Percentiles rank a stretch among this genome's conserved stretches.
Evolutionary conservation across 306 rosid species (phyloP).

Genomic region (Cyamopsis tetragonoloba): DNA sequence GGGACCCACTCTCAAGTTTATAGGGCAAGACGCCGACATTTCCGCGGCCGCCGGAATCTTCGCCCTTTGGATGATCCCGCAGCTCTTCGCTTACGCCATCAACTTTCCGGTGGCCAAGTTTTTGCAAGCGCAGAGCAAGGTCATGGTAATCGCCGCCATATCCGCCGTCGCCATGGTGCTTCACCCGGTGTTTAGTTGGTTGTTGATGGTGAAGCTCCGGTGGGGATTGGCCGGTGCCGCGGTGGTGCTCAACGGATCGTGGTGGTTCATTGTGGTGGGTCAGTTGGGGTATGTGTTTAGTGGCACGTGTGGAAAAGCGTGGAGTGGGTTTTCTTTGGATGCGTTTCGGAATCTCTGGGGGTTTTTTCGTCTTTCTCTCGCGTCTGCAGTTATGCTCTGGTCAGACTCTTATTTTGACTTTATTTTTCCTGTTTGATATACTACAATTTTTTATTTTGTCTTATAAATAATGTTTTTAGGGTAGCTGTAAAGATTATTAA

Average conservation of each 20-base stretch:
- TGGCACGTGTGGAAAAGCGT: neutral
- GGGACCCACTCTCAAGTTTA: conserved; percentile 27
- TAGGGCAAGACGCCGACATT: conserved; percentile 58
- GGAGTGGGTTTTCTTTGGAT: conserved; percentile 17
- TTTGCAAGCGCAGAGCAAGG: conserved; percentile 82
- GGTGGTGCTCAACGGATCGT: conserved; percentile 50
- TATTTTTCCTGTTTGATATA: no score
- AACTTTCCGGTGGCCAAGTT: conserved; percentile 74
- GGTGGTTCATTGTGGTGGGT: conserved; percentile 60
- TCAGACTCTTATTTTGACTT: neutral
- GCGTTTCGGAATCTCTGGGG: conserved; percentile 25
- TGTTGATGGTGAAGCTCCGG: conserved; percentile 45
- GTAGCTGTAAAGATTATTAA: no score
- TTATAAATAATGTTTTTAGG: no score
- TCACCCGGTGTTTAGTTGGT: conserved; percentile 69
- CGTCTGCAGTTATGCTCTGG: conserved; percentile 29
- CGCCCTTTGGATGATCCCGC: conserved; percentile 80
- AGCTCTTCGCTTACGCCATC: conserved; percentile 72
- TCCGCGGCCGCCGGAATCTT: conserved; percentile 65
- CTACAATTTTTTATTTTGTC: no score
- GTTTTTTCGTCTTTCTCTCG: conserved; percentile 20
- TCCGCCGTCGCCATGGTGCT: conserved; percentile 50
- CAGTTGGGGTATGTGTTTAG: conserved; percentile 12
- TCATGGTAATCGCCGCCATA: conserved; percentile 68
- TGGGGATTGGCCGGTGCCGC: conserved; percentile 84